Conservation (phyloP, 805 yeast genomes). For the Isabelozyma rhagii region DNA sequence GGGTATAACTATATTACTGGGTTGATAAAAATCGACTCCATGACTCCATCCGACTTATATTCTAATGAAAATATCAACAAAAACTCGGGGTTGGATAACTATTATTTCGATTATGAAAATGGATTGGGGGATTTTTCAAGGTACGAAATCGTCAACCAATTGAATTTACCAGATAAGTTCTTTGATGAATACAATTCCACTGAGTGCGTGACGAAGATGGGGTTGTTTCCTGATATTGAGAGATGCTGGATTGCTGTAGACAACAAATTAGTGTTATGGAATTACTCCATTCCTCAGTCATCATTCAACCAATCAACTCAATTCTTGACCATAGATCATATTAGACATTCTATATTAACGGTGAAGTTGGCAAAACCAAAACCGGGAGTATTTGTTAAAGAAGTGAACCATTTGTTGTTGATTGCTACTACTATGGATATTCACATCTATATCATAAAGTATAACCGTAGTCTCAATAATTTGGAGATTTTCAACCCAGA, state of each 20-base stretch:
- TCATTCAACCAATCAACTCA: slow-evolving; percentile 46
- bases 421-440: slow-evolving; percentile 80
- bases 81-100: slow-evolving; percentile 55
- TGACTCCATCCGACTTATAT: slow-evolving; percentile 55
- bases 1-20: slow-evolving; percentile 64
- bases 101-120: slow-evolving; percentile 47
- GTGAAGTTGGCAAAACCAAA: slow-evolving; percentile 82
- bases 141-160: slow-evolving; percentile 66
- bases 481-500: slow-evolving; percentile 79
- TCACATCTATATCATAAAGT: slow-evolving; percentile 71
- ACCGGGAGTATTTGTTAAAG: slow-evolving; percentile 72
- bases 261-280: slow-evolving; percentile 82
- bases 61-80: slow-evolving; percentile 54
- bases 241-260: slow-evolving; percentile 87
- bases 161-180: slow-evolving; percentile 77
- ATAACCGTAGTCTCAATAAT: slow-evolving; percentile 38
- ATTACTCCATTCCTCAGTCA: slow-evolving; percentile 56
- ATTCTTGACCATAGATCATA: slow-evolving; percentile 77
- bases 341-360: slow-evolving; percentile 71
- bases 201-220: slow-evolving; percentile 71
- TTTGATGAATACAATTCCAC: slow-evolving; percentile 68
- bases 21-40: slow-evolving; percentile 56
- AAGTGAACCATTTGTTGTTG: slow-evolving; percentile 68
- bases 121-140: slow-evolving; percentile 61
- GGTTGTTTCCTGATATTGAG: slow-evolving; percentile 74